phyloP scores from a whole-genome alignment of 495 filamentous ascomycete genomes.

The Hypomontagnella submonticulosa region DNA sequence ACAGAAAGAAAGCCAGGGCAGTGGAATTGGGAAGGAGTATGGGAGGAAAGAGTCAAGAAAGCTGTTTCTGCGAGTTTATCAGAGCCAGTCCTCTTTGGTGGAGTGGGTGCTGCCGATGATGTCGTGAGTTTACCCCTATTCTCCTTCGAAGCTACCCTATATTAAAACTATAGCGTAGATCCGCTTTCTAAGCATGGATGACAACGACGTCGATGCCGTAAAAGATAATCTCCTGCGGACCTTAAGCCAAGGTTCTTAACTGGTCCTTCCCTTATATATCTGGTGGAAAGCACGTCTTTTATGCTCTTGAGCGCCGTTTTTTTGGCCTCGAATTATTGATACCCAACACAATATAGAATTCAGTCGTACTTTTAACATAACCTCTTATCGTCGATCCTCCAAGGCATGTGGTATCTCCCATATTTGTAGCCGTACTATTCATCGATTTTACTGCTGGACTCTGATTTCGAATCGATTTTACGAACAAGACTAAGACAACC shows the following conservation, averaged over 20 bases:
- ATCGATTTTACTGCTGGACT: slow-evolving; percentile 11
- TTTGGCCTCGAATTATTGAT: slow-evolving; percentile 28
- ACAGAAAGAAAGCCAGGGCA: slow-evolving; percentile 72
- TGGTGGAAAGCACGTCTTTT: slow-evolving; percentile 26
- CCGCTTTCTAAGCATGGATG: slow-evolving; percentile 73
- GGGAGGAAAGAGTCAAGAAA: slow-evolving; percentile 83
- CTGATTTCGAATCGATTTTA: slow-evolving; percentile 14
- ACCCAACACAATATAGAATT: slow-evolving; percentile 34
- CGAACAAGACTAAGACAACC: slow-evolving; percentile 21
- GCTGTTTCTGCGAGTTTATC: slow-evolving; percentile 80
- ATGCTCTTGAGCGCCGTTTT: slow-evolving; percentile 1
- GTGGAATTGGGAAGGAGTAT: slow-evolving; percentile 97
- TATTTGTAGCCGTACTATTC: slow-evolving; percentile 28
- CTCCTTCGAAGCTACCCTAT: slow-evolving; percentile 36
- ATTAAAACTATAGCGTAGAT: slow-evolving; percentile 61
- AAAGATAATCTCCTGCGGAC: slow-evolving; percentile 70
- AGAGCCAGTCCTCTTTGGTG: slow-evolving; percentile 80
- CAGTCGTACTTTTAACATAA: slow-evolving; percentile 8
- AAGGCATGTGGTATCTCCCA: slow-evolving; percentile 25
- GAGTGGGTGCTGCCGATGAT: slow-evolving; percentile 70
- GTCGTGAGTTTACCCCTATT: slow-evolving; percentile 61
- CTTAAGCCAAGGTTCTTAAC: slow-evolving; percentile 50
- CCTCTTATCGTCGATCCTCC: slow-evolving; percentile 16
- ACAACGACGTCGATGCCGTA: slow-evolving; percentile 64
- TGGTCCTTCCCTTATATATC: slow-evolving; percentile 14